These are phyloP conservation scores for Clavulina sp. DNA, from an alignment of 768 basidiomycete species.

Conservation along the genomic window DNA sequence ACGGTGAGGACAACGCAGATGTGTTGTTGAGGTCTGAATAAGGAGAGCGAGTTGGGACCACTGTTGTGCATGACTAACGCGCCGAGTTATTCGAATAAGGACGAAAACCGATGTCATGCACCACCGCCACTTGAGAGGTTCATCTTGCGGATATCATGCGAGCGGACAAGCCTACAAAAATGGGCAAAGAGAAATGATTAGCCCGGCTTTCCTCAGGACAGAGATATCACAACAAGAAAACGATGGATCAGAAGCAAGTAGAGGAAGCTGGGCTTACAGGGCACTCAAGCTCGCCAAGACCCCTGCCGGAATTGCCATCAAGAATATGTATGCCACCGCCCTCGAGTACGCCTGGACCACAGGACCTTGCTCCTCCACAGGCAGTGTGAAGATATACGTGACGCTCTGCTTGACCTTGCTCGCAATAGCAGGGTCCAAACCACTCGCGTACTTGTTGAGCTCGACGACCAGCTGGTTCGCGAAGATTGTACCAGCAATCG, in stretches of 20 bases:
- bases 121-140: neutral
- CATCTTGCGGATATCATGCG: neutral
- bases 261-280: slow-evolving; percentile 18
- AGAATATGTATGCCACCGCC: slow-evolving; percentile 15
- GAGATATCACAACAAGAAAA: neutral
- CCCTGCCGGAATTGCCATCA: slow-evolving; percentile 20
- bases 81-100: too few species aligned
- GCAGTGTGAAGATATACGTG: too few species aligned
- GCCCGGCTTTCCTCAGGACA: neutral
- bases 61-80: too few species aligned
- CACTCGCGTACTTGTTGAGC: too few species aligned
- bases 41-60: too few species aligned
- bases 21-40: too few species aligned
- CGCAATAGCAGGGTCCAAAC: slow-evolving; percentile 11
- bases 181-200: too few species aligned
- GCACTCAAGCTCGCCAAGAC: slow-evolving; percentile 15
- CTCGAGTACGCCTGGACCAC: slow-evolving; percentile 6
- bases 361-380: neutral
- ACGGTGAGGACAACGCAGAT: too few species aligned
- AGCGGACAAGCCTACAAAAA: neutral
- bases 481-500: slow-evolving; percentile 10
- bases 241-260: too few species aligned
- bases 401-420: too few species aligned
- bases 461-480: slow-evolving; percentile 18
- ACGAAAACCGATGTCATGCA: too few species aligned